Percentiles rank a stretch among this genome's conserved stretches.
phyloP scores from a whole-genome alignment of 2,329 filamentous ascomycete genomes.

The Nothophoma quercina region DNA sequence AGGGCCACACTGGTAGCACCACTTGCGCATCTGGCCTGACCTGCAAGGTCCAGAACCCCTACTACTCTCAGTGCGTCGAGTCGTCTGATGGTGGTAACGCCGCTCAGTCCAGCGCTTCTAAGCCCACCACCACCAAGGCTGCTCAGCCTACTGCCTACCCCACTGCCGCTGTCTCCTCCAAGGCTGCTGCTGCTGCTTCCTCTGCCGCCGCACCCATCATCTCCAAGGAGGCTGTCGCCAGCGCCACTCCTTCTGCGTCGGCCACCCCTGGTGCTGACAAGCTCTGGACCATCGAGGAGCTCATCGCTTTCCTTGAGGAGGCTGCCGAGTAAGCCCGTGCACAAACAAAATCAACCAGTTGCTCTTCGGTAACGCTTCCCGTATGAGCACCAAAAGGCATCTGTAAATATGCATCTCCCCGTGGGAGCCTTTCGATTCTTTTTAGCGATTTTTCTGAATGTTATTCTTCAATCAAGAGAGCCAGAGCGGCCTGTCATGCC shows the following conservation, averaged over 20 bases:
- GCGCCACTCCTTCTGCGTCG: conserved; percentile 4
- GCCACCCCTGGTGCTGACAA: conserved; percentile 13
- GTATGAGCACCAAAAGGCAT: conserved; percentile 14
- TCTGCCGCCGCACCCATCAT: background rate
- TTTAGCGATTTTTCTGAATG: conserved; percentile 12
- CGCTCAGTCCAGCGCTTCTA: conserved; percentile 17
- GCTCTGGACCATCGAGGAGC: conserved; percentile 18
- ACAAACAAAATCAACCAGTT: background rate
- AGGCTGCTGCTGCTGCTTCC: conserved; percentile 7
- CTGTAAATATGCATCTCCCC: conserved; percentile 20
- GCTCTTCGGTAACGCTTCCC: conserved; percentile 8
- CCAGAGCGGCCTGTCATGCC: background rate
- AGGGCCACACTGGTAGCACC: conserved; percentile 49
- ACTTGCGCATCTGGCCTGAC: conserved; percentile 49
- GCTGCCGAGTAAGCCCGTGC: conserved; percentile 12
- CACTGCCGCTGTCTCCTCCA: background rate
- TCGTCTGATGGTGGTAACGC: conserved; percentile 21
- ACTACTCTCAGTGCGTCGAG: conserved; percentile 56
- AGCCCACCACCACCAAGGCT: conserved; percentile 12
- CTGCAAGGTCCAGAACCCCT: conserved; percentile 54
- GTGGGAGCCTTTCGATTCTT: conserved; percentile 19
- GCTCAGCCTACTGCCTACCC: conserved; percentile 6
- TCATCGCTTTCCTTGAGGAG: conserved; percentile 17
- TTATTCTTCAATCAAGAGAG: conserved; percentile 16
- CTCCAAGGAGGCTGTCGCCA: conserved; percentile 4